These are phyloP conservation scores for Mycogone perniciosa DNA, from an alignment of 2,329 filamentous ascomycete genomes.

Conservation along the genomic window DNA sequence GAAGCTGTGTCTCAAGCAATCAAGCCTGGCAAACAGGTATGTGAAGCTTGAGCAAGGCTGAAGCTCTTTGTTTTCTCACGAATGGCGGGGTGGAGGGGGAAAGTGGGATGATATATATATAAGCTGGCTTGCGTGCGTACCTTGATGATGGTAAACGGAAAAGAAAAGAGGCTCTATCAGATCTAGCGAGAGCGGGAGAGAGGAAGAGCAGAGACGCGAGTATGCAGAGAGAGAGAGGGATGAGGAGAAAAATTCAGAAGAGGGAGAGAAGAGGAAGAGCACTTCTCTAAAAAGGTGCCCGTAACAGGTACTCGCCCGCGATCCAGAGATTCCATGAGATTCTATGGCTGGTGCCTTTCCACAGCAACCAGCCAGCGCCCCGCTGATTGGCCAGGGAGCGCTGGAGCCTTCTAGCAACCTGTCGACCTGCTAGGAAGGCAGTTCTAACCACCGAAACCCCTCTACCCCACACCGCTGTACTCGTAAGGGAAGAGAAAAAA, in stretches of 20 bases:
- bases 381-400: slow-evolving; percentile 21
- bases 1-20: not conserved
- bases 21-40: not conserved
- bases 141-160: slow-evolving; percentile 16
- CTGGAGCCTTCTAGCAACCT: slow-evolving; percentile 23
- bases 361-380: slow-evolving; percentile 16
- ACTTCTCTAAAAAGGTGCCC: slow-evolving; percentile 31
- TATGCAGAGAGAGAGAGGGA: slow-evolving; percentile 17
- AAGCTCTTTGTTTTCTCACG: not conserved
- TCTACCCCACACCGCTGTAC: too few species aligned
- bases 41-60: slow-evolving; percentile 13
- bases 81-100: slow-evolving; percentile 9
- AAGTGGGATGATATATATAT: slow-evolving; percentile 11
- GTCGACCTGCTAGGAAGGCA: too few species aligned
- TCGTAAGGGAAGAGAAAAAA: too few species aligned
- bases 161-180: slow-evolving; percentile 11
- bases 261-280: slow-evolving; percentile 19
- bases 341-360: slow-evolving; percentile 32
- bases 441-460: too few species aligned
- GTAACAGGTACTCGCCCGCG: slow-evolving; percentile 21
- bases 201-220: slow-evolving; percentile 13
- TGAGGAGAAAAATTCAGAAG: slow-evolving; percentile 18
- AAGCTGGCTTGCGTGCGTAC: not conserved
- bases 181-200: not conserved
- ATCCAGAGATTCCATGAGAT: slow-evolving; percentile 40